Percentiles rank a stretch among this genome's conserved stretches.
Evolutionary conservation across 2,329 filamentous ascomycete genomes (phyloP).

Genomic region (Clonostachys solani): DNA sequence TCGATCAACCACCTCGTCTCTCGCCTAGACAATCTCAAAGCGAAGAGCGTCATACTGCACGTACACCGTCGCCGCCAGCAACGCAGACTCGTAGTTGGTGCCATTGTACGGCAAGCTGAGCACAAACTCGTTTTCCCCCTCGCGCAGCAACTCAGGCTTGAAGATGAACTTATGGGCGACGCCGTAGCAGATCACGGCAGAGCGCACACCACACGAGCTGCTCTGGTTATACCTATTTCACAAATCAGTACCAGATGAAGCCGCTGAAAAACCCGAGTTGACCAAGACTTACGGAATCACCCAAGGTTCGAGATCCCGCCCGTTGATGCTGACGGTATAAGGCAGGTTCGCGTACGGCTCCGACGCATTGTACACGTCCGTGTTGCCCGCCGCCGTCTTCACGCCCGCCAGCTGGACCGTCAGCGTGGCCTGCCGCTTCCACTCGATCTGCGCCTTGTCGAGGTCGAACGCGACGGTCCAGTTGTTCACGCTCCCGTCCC

Average conservation of each 20-base stretch:
- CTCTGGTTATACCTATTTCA: slow-evolving; percentile 7
- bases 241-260: no score
- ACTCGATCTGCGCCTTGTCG: slow-evolving; percentile 29
- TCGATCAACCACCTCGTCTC: no score
- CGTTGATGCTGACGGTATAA: slow-evolving; percentile 36
- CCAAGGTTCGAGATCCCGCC: slow-evolving; percentile 43
- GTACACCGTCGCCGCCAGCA: slow-evolving; percentile 51
- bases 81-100: slow-evolving; percentile 53
- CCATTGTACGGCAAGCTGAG: slow-evolving; percentile 56
- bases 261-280: no score
- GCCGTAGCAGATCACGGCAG: slow-evolving; percentile 58
- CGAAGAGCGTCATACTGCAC: slow-evolving; percentile 63
- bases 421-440: slow-evolving; percentile 45
- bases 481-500: slow-evolving; percentile 46
- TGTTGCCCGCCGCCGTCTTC: slow-evolving; percentile 59
- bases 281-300: slow-evolving; percentile 41
- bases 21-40: slow-evolving; percentile 38
- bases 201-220: slow-evolving; percentile 55
- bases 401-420: slow-evolving; percentile 60
- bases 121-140: slow-evolving; percentile 49
- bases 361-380: slow-evolving; percentile 47
- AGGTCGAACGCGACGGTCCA: slow-evolving; percentile 55
- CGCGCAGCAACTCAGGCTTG: slow-evolving; percentile 38
- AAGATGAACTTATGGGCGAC: slow-evolving; percentile 56
- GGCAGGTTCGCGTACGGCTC: slow-evolving; percentile 49